Base-by-base conservation (phyloP, 2,329 filamentous ascomycete genomes). In the Fusarium sacchari region DNA sequence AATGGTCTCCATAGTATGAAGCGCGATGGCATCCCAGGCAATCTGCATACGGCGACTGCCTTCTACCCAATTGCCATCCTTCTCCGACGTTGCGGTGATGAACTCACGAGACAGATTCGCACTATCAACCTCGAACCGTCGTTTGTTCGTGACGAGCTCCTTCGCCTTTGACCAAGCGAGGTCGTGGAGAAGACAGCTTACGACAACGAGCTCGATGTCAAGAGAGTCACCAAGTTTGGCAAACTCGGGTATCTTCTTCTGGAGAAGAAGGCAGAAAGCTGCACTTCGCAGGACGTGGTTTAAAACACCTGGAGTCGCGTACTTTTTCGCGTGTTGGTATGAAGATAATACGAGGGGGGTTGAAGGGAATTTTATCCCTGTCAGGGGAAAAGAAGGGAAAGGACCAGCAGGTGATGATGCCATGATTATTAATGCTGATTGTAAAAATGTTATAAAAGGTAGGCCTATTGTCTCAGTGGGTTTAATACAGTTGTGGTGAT, bases 21-120 rank as follows among this genome's bases (percentile, higher is more conserved):
- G 49, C 0, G 49, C 49, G 12, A 52, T 26, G 15, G 47, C 30
- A 26, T 36, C n/a, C 47, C 30, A 52, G 12, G 47, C n/a, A 10
- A 52, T 36, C 30, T 36, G 47, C 30, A 36, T 52, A 20, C 47
- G 47, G 4, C 47, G 30, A 34, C 17, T 20, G 8, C 30, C 47
- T 11, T 50, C 0, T 4, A 5, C 18, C 47, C 30, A 50, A 7
- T 5, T 20, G 0, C n/a, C 47, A 3, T 36, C 22, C 15, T 50
- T 50, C 12, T 36, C 17, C 0, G 30, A 2, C 4, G 47, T 36
- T 0, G 30, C 12, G n/a, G 26, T 22, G 13, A 52, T 52, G 32
- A 52, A 52, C 12, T 36, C 47, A 3, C 47, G 30, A 15, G 30
- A 24, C 3, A 34, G 47, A n/a, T 52, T 52, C 3, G 47, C 47